Evolutionary conservation across 2,329 filamentous ascomycete genomes (phyloP).

Genomic region (Cercospora janseana): DNA sequence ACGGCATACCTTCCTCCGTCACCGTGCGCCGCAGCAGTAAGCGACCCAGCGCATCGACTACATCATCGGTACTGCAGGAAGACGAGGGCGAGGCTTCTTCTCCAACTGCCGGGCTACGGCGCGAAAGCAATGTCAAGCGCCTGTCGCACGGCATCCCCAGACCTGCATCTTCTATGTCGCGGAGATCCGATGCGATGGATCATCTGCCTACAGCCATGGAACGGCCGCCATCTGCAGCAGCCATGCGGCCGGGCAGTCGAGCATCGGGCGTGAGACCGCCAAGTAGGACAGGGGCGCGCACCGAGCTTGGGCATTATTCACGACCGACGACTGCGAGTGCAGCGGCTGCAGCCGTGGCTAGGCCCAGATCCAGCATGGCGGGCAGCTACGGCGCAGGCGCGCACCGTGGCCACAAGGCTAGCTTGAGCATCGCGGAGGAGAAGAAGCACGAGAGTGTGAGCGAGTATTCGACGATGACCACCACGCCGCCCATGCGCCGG

Average conservation of each 20-base stretch:
- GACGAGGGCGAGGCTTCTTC: slow-evolving; percentile 21
- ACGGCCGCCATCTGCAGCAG: slow-evolving; percentile 30
- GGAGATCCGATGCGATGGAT: slow-evolving; percentile 31
- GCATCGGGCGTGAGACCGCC: slow-evolving; percentile 41
- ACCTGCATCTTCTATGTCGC: slow-evolving; percentile 30
- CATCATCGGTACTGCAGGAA: slow-evolving; percentile 38
- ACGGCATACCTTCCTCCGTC: slow-evolving; percentile 53
- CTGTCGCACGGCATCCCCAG: slow-evolving; percentile 51
- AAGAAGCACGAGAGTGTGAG: slow-evolving; percentile 35
- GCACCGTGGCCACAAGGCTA: slow-evolving; percentile 28
- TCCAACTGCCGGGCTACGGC: slow-evolving; percentile 22
- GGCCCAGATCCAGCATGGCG: slow-evolving; percentile 69
- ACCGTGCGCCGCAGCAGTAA: slow-evolving; percentile 66
- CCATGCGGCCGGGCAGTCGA: slow-evolving; percentile 71
- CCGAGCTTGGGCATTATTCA: slow-evolving; percentile 39
- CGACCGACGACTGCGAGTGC: slow-evolving; percentile 17
- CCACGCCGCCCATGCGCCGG: slow-evolving; percentile 21
- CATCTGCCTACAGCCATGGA: slow-evolving; percentile 30
- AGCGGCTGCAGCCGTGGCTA: slow-evolving; percentile 37
- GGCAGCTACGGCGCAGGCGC: slow-evolving; percentile 48
- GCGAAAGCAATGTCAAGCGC: slow-evolving; percentile 41
- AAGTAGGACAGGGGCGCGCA: slow-evolving; percentile 47
- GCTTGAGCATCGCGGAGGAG: slow-evolving; percentile 35
- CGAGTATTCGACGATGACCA: slow-evolving; percentile 18
- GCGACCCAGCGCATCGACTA: slow-evolving; percentile 54